phyloP scores from a whole-genome alignment of 192 early-diverging fungal genomes.

The Coemansia sp. region DNA sequence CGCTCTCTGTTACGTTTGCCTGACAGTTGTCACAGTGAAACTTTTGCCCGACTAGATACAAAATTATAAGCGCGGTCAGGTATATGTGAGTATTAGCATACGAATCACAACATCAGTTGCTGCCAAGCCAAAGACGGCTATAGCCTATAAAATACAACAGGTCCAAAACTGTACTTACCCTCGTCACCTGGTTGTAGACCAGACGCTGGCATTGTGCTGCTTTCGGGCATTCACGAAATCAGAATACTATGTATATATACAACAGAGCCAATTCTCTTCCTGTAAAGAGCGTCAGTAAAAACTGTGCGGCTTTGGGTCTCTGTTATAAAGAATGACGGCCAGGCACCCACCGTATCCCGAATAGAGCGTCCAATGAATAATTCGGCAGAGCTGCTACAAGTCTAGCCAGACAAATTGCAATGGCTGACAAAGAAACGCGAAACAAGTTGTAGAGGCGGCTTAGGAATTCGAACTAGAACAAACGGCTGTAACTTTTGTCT shows the following conservation, averaged over 20 bases:
- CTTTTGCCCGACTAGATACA: constrained; percentile 44
- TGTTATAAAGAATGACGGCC: neutral
- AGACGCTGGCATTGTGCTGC: constrained; percentile 13
- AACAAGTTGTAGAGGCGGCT: no score
- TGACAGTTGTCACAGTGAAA: constrained; percentile 84
- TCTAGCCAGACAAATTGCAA: neutral
- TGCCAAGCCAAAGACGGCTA: neutral
- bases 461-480: no score
- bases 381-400: neutral
- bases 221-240: constrained; percentile 4
- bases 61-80: no score
- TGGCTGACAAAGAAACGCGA: neutral
- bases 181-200: constrained; percentile 30
- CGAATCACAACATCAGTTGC: no score
- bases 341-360: neutral
- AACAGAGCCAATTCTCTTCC: neutral
- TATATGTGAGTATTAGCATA: neutral
- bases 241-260: constrained; percentile 1
- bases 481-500: no score
- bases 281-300: no score
- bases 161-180: constrained; percentile 12
- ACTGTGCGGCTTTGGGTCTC: neutral
- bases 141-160: neutral
- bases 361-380: neutral
- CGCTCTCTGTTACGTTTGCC: constrained; percentile 84